phyloP scores from a whole-genome alignment of 2,329 filamentous ascomycete genomes.

The Apiospora marii region DNA sequence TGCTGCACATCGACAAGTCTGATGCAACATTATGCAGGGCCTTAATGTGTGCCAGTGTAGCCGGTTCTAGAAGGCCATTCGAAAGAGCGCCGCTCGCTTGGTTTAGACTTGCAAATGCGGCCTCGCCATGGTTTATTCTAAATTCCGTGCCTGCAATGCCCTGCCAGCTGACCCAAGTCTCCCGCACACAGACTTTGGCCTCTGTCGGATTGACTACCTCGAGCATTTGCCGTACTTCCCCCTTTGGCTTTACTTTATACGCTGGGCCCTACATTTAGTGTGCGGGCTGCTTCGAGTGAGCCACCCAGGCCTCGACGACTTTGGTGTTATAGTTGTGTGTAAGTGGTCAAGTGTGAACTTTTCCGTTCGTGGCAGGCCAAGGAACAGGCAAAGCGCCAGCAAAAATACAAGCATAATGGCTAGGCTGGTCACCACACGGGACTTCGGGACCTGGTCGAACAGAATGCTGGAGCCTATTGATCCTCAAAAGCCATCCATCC shows the following conservation, averaged over 20 bases:
- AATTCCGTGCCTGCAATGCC: neutral
- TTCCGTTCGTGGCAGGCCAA: constrained; percentile 1
- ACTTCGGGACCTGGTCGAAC: constrained; percentile 24
- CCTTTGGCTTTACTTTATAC: constrained; percentile 17
- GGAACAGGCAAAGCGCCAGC: constrained; percentile 13
- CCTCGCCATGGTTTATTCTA: neutral
- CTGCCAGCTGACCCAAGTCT: constrained; percentile 8
- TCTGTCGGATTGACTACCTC: constrained; percentile 14
- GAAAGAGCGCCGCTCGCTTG: neutral
- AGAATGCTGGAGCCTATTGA: constrained; percentile 29
- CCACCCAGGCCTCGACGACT: neutral
- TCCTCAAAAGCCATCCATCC: constrained; percentile 22
- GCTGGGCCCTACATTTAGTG: constrained; percentile 17
- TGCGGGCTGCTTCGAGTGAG: neutral
- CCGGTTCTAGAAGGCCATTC: constrained; percentile 13
- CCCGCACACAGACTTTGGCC: constrained; percentile 6
- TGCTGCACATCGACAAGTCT: neutral
- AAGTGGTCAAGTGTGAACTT: constrained; percentile 17
- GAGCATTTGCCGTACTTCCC: neutral
- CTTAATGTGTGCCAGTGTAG: neutral
- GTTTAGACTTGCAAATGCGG: neutral
- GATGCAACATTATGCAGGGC: constrained; percentile 5
- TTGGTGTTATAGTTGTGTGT: constrained; percentile 3
- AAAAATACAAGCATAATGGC: neutral
- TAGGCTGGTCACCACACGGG: constrained; percentile 17